A percentile compares a stretch with the other conserved stretches of the same genome.
Conservation (phyloP, 2,329 filamentous ascomycete species). For the Nannizziopsis arthrosporioides region DNA sequence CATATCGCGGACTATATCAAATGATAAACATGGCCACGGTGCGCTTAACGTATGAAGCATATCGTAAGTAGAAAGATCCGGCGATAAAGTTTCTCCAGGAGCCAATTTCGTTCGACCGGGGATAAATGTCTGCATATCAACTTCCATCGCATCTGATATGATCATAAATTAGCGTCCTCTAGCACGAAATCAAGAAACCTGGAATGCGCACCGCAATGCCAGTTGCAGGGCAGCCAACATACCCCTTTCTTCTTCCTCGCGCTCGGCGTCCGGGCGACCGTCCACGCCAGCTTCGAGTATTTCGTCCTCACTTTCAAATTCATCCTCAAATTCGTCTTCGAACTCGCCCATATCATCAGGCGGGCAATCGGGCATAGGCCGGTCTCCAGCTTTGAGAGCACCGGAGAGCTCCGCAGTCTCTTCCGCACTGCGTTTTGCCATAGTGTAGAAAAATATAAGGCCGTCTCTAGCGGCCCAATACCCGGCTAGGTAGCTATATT, state of each 20-base stretch:
- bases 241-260: constrained; percentile 75
- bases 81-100: constrained; percentile 78
- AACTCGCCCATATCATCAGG: constrained; percentile 50
- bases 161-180: constrained; percentile 11
- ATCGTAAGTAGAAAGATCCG: constrained; percentile 89
- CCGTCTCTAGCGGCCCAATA: neutral
- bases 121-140: constrained; percentile 91
- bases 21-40: constrained; percentile 93
- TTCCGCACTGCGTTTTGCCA: constrained; percentile 52
- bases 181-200: constrained; percentile 2
- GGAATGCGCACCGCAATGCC: constrained; percentile 16
- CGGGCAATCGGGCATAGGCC: constrained; percentile 41
- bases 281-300: constrained; percentile 91
- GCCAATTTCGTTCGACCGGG: constrained; percentile 86
- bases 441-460: constrained; percentile 20
- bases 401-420: constrained; percentile 38
- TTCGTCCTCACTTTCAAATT: constrained; percentile 88
- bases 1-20: constrained; percentile 77
- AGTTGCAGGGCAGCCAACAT: constrained; percentile 21
- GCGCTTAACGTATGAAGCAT: constrained; percentile 93
- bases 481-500: neutral
- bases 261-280: constrained; percentile 79
- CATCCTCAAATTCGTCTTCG: constrained; percentile 80
- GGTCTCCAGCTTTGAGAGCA: constrained; percentile 50
- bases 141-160: constrained; percentile 66